Base-by-base conservation (phyloP, 2,329 filamentous ascomycete species). In the Hyphodiscus sp. region DNA sequence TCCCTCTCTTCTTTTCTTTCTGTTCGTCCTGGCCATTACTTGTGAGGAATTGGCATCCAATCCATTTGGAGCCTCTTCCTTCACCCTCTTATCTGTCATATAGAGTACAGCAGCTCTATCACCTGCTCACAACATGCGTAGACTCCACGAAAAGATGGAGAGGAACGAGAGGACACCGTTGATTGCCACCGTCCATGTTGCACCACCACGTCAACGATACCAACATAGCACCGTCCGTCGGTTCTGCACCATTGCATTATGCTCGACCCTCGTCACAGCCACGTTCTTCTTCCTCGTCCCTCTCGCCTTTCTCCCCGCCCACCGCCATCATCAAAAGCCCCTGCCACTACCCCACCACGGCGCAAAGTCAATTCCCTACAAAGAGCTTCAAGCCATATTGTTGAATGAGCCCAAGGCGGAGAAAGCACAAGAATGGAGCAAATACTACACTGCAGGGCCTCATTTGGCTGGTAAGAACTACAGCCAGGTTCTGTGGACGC, bases 391-490 rank as follows among this genome's bases (percentile, higher is more conserved):
- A 57, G 62, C 70, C 6, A 79, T 86, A 29, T 67, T 86, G 41
- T 71, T 84, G 44, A 74, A 79, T 26, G 84, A 81, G 0, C 83
- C 83, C 5, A 77, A 75, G 52, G 73, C 76, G 29, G 71, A 78
- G 46, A 77, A 76, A 58, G 80, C 79, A 9, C 76, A 80, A 58
- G 82, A 89, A 70, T 91, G 87, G 87, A 89, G 83, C 68, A 75
- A 75, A 57, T 92, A 91, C 68, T 92, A 92, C 64, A 88, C 88
- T 0, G 74, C 84, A 0, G 89, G 89, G 0, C 78, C 85, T 18
- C 89, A 92, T 70, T 71, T 92, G 47, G 87, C 86, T 0, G 88
- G 89, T 19, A 83, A 86, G 71, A 94, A 92, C 67, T 76, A 84
- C 56, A 89, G 85, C 48, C 86, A 90, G 72, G 79, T 76, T 19